Evolutionary conservation across 148 eudicot species (phyloP), one percentile per base, ranked within the genome.

Genomic region (Vaccinium macrocarpon): DNA sequence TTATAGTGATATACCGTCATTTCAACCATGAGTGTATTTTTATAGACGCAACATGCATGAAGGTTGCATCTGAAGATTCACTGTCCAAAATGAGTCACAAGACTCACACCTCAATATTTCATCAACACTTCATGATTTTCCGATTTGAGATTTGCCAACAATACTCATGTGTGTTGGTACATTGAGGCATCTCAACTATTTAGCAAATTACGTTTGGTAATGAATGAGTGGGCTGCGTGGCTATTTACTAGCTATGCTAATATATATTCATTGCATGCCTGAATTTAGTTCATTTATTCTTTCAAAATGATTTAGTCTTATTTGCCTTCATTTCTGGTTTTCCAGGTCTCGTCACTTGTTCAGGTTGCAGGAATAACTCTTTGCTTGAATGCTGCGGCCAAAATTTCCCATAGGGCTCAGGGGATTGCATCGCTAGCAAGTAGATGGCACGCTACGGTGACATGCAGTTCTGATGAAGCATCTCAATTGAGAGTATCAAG

Each of bases 351-450:
- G 21, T 90, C 98, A 35, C 87, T 95, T 75, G 96, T 91, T 79
- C 95, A 92, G 75, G 95, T 94, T 53, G 94, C 89, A 14, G 96
- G 95, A 16, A 86, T 95, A 82, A 91, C 87, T 81, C 92, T 92
- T 55, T 95, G 98, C 87, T 84, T 95, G 62, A 93, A 88, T 83
- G 95, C 95, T 79, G 98, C 98, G 19, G 90, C 98, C 29, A 95
- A 91, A 84, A 95, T 95, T 81, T 92, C 98, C 25, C 95, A 92
- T 75, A 86, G 95, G 86, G 98, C 98, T 80, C 97, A 95, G 86
- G 92, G 88, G 56, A 86, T 95, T 81, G 97, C 93, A 76, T 91
- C 97, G 49, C 59, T 91, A 72, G 95, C 94, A 50, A 91, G 95
- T 88, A 91, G 91, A 87, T 95, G 98, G 98, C 97, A 95, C 79